phyloP scores from a whole-genome alignment of 2,329 filamentous ascomycete genomes.

The Hypoxylon sp. region DNA sequence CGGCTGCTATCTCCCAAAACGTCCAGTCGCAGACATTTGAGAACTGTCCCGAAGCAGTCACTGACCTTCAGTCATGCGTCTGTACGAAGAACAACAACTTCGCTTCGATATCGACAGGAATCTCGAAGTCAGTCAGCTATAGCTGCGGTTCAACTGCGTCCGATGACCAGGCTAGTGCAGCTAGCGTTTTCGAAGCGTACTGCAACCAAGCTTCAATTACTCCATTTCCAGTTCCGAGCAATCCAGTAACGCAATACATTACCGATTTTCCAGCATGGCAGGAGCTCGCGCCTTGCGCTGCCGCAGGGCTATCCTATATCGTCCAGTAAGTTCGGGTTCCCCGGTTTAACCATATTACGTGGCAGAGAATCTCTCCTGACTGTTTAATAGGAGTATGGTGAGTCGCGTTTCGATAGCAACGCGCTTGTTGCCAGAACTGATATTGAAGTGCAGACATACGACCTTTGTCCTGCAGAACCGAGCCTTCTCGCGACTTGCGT shows the following conservation, averaged over 20 bases:
- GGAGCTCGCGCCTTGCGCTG: slow-evolving; percentile 62
- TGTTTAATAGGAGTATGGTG: slow-evolving; percentile 53
- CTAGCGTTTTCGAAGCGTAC: slow-evolving; percentile 63
- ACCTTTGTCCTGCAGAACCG: slow-evolving; percentile 58
- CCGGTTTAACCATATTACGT: not conserved
- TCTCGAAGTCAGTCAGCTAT: slow-evolving; percentile 60
- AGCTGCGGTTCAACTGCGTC: slow-evolving; percentile 64
- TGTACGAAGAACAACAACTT: slow-evolving; percentile 64
- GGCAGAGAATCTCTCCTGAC: slow-evolving; percentile 5
- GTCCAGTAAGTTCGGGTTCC: slow-evolving; percentile 55
- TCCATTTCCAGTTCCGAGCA: slow-evolving; percentile 61
- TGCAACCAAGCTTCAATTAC: slow-evolving; percentile 61
- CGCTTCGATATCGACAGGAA: slow-evolving; percentile 56
- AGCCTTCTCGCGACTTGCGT: slow-evolving; percentile 65
- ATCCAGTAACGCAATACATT: slow-evolving; percentile 63
- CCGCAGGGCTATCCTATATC: slow-evolving; percentile 57
- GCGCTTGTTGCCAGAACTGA: slow-evolving; percentile 2
- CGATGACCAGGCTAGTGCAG: slow-evolving; percentile 65
- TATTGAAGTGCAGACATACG: slow-evolving; percentile 50
- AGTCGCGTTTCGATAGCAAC: slow-evolving; percentile 33
- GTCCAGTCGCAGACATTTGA: slow-evolving; percentile 61
- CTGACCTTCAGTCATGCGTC: slow-evolving; percentile 66
- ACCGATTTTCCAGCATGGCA: slow-evolving; percentile 64
- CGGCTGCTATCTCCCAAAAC: slow-evolving; percentile 62
- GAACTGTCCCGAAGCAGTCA: slow-evolving; percentile 61